Base-by-base conservation (phyloP, 2,329 filamentous ascomycete species). In the Clarireedia sp. region DNA sequence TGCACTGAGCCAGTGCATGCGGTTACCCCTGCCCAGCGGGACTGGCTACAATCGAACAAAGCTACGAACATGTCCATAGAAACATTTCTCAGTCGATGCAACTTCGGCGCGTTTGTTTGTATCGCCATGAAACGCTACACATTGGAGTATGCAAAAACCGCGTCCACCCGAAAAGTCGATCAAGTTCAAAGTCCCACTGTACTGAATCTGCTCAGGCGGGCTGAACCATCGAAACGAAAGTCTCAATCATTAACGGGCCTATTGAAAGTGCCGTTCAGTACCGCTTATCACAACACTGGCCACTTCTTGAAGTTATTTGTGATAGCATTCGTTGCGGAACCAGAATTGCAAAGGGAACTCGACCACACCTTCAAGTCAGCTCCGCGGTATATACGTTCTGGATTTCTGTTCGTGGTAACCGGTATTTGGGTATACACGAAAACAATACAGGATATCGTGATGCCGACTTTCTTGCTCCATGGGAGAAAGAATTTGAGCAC, bases 271-370 rank as follows among this genome's bases (percentile, higher is more conserved):
- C 61, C 59, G 10, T 61, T 63, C 45, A 62, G 60, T 43, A 40
- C 33, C 21, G 29, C 72, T 1, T 78, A 77, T 58, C 51, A 54
- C 17, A 54, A 33, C 14, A 48, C 48, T 54, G 51, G 51, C 7
- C 51, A 54, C 73, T 70, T 54, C 65, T 48, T 75, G 36, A 75
- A 75, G 51, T 74, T 75, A 62, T 68, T 75, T 51, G 66, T 70
- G 29, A 65, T 75, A 19, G 68, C 73, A 6, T 65, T 71, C 8
- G 72, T 74, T 57, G 73, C 73, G 10, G 73, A 75, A 58, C 70
- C 71, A 0, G 73, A 75, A 58, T 74, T 72, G 51, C 72, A 75
- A 58, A 65, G 73, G 50, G 73, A 75, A 60, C 57, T 75, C 23
- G 69, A 72, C 47, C 72, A 69, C 55, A 68, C 44, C 8, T 33